phyloP scores from a whole-genome alignment of 2,329 filamentous ascomycete genomes.

The Cladosporium colombiae region DNA sequence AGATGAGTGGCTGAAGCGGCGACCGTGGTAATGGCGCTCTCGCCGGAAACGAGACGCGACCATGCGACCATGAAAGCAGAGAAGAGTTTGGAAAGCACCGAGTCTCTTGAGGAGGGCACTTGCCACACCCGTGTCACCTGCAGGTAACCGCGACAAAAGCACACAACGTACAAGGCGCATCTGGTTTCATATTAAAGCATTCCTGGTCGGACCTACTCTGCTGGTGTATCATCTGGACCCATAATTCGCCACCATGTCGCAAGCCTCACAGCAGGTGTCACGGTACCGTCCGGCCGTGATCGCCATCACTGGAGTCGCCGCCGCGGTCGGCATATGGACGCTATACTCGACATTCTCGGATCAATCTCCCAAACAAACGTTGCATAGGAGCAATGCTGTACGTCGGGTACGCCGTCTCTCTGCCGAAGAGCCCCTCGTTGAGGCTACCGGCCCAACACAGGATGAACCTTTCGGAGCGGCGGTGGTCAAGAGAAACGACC shows the following conservation, averaged over 20 bases:
- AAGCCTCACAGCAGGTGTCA: conserved; percentile 22
- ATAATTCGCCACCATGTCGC: conserved; percentile 10
- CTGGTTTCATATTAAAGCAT: not conserved
- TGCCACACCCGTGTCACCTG: not conserved
- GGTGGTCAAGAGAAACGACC: not conserved
- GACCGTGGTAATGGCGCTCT: conserved; percentile 1
- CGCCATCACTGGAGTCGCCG: conserved; percentile 57
- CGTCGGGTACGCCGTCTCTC: conserved; percentile 45
- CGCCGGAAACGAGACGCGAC: not conserved
- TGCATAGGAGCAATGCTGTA: conserved; percentile 69
- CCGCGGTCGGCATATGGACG: conserved; percentile 60
- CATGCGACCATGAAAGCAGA: conserved; percentile 6
- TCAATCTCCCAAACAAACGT: conserved; percentile 34
- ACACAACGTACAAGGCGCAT: not conserved
- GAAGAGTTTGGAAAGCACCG: conserved; percentile 1
- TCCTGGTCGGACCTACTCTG: not conserved
- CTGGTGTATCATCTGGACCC: not conserved
- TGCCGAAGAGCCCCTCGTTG: not conserved
- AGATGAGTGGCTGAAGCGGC: not conserved
- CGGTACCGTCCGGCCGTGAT: conserved; percentile 55
- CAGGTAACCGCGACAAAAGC: not conserved
- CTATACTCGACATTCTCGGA: conserved; percentile 51
- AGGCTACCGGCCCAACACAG: not conserved
- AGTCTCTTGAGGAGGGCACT: not conserved
- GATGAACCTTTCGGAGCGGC: conserved; percentile 20